Evolutionary conservation across 352 stramenopile species (phyloP), one percentile per base, ranked within the genome.

Genomic region (Plasmopara muralis): DNA sequence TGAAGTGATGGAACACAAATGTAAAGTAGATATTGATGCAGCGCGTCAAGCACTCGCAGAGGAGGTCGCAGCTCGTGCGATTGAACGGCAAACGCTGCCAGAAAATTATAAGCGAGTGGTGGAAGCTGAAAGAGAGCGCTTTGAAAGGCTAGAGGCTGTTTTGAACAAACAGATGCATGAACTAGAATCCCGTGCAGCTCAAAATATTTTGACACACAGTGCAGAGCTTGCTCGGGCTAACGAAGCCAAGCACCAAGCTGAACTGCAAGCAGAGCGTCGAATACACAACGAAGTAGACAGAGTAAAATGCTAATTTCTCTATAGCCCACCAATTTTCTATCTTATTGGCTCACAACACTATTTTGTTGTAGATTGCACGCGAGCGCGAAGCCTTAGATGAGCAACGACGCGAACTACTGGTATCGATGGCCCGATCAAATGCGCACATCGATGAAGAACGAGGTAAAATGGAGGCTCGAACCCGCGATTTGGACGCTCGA

Each of bases 341-440:
- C 15, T 34, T 8, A 13, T 43, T 47, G 47, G 6, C 6, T 43
- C 10, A 10, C 14, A 40, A 25, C 10, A 28, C 2, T 25, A 5
- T 31, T 33, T 20, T 48, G 1, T 16, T 20, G 7, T 41, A 86
- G 69, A 83, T 89, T 48, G 44, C 69, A 9, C 69, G 79, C 12
- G 82, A 93, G 48, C 77, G 79, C 0, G 72, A 87, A 25, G 72
- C 76, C 5, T 67, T 90, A 12, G 82, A 93, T 44, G 77, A 77
- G 41, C 77, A 93, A 57, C 77, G 79, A 5, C 66, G 73, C 10
- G 77, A 90, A 52, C 57, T 90, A 34, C 45, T 93, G 13, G 61
- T 70, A 43, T 71, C 68, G 7, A 66, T 86, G 51, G 68, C 74
- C 34, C 66, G 65, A 29, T 68, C 72, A 40, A 74, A 67, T 15